Percentiles rank a stretch among this genome's conserved stretches.
These are phyloP conservation scores for Boletus subluridellus DNA, from an alignment of 1,284 basidiomycete species.

Conservation along the genomic window DNA sequence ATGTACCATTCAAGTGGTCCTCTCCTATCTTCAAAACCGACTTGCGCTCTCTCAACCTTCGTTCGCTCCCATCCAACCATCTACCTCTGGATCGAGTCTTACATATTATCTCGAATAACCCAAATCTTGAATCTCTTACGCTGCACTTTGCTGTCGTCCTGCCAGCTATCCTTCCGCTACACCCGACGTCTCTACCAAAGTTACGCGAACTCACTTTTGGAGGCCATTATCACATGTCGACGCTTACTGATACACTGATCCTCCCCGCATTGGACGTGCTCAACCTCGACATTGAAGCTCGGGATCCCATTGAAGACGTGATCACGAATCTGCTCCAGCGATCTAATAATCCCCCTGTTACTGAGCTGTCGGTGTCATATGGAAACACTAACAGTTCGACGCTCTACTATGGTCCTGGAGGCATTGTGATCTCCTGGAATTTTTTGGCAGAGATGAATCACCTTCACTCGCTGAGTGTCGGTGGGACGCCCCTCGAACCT, in stretches of 20 bases:
- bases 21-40: constrained; percentile 60
- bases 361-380: constrained; percentile 58
- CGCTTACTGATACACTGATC: constrained; percentile 58
- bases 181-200: constrained; percentile 46
- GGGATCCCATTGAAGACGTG: constrained; percentile 65
- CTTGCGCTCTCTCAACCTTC: constrained; percentile 56
- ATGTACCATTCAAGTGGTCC: constrained; percentile 72
- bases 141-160: constrained; percentile 59
- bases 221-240: constrained; percentile 61
- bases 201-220: constrained; percentile 56
- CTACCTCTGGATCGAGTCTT: constrained; percentile 64
- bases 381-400: constrained; percentile 41
- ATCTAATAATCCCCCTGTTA: constrained; percentile 52
- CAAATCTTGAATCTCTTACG: constrained; percentile 50
- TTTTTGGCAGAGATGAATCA: constrained; percentile 47
- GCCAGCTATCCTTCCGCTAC: constrained; percentile 58
- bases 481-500: constrained; percentile 59
- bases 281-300: constrained; percentile 61
- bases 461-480: constrained; percentile 56
- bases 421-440: constrained; percentile 46
- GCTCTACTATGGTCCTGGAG: constrained; percentile 42
- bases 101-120: constrained; percentile 56
- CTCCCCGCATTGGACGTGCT: constrained; percentile 55
- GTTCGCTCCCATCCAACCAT: constrained; percentile 58
- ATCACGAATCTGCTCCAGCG: constrained; percentile 57